Conservation (phyloP, 2,329 filamentous ascomycete genomes). For the Xylariaceae sp. region DNA sequence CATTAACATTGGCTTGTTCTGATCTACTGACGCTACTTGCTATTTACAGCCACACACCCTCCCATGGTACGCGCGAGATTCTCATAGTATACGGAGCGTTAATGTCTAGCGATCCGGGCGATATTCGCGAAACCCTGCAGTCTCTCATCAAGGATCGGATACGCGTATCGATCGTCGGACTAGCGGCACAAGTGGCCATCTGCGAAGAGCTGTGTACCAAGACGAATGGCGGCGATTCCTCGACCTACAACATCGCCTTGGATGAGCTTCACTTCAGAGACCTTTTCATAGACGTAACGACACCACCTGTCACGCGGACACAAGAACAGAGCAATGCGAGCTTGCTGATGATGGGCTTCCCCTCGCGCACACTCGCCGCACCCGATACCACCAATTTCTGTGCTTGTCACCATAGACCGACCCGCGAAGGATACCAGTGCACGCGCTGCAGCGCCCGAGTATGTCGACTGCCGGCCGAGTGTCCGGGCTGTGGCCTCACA, state of each 20-base stretch:
- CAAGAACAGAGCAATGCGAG: slow-evolving; percentile 53
- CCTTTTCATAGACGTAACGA: slow-evolving; percentile 82
- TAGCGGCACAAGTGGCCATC: slow-evolving; percentile 87
- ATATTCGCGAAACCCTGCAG: slow-evolving; percentile 86
- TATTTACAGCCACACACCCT: slow-evolving; percentile 68
- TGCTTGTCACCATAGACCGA: slow-evolving; percentile 81
- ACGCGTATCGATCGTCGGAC: slow-evolving; percentile 80
- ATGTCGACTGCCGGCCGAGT: slow-evolving; percentile 83
- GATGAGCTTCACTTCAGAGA: slow-evolving; percentile 86
- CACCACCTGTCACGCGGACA: slow-evolving; percentile 75
- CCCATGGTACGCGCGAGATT: slow-evolving; percentile 88
- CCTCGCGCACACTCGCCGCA: slow-evolving; percentile 72
- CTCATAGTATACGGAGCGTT: slow-evolving; percentile 89
- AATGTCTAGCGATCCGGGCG: slow-evolving; percentile 84
- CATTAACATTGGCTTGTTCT: neutral
- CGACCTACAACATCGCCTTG: slow-evolving; percentile 75
- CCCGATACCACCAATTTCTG: slow-evolving; percentile 66
- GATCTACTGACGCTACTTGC: slow-evolving; percentile 5
- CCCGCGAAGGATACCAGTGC: slow-evolving; percentile 81
- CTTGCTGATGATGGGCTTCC: slow-evolving; percentile 97
- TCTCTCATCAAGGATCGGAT: slow-evolving; percentile 77
- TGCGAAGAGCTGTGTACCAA: slow-evolving; percentile 82
- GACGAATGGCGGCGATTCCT: slow-evolving; percentile 76
- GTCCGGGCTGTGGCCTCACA: slow-evolving; percentile 84
- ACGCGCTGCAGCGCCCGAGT: slow-evolving; percentile 85